Evolutionary conservation across 768 basidiomycete species (phyloP), one percentile per base, ranked within the genome.

Genomic region (Guyanaporus albipodus): DNA sequence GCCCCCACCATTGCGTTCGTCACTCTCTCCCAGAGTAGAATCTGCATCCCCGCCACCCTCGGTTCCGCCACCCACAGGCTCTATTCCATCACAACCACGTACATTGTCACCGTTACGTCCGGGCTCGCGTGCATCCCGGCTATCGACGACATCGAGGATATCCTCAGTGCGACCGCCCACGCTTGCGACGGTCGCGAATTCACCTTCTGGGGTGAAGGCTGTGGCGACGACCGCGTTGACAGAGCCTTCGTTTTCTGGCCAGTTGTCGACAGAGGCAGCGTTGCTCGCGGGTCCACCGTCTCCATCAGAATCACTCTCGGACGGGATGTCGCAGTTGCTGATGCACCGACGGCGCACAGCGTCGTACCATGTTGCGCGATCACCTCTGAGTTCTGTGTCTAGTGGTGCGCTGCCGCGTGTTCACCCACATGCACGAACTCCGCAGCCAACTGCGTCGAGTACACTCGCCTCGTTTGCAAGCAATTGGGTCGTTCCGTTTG

Each of bases 121-220:
- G 28, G 83, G 75, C 6, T 89, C 87, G 6, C 76, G 87, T 33
- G 80, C 84, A 6, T 88, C 86, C 2, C 76, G 83, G 15, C 61
- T 82, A 18, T 87, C 86, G 3, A 74, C 78, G 6, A 77, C 84
- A 1, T 90, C 87, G 8, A 75, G 71, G 44, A 83, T 87, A 59
- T 87, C 86, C 7, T 70, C 75, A 0, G 77, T 73, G 24, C 79
- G 84, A 28, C 71, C 82, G 23, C 84, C 87, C 12, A 71, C 74
- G 1, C 67, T 87, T 42, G 82, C 78, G 38, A 70, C 72, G 2
- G 69, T 69, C 17, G 61, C 74, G 14, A 67, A 67, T 34, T 68
- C 75, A 0, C 57, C 76, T 0, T 55, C 69, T 28, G 55, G 67
- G 17, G 63, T 74, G 1, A 87, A 88, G 62, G 82, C 81, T 0